These are phyloP conservation scores for Aspergillus persii DNA, from an alignment of 2,329 filamentous ascomycete species.

Conservation along the genomic window DNA sequence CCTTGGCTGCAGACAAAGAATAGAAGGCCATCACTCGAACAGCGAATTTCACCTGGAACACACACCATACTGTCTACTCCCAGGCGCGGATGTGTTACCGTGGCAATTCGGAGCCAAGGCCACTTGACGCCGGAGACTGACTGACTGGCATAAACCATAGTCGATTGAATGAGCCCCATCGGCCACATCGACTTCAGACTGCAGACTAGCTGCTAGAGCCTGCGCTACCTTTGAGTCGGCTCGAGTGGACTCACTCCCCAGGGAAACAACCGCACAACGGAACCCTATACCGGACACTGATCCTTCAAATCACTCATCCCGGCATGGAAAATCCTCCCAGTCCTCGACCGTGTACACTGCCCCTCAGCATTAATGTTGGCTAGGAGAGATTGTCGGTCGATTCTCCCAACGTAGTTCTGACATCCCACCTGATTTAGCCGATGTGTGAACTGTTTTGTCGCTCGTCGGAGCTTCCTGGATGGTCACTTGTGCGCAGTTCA, in stretches of 20 bases:
- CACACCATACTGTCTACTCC: no score
- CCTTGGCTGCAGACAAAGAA: no score
- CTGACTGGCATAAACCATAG: no score
- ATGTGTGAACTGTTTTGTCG: conserved; percentile 8
- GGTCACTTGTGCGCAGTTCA: conserved; percentile 74
- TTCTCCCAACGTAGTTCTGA: conserved; percentile 40
- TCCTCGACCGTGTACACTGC: conserved; percentile 58
- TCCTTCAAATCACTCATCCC: conserved; percentile 53
- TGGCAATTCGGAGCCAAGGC: no score
- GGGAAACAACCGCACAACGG: conserved; percentile 33
- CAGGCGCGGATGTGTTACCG: no score
- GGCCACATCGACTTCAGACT: no score
- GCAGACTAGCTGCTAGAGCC: no score
- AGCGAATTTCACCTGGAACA: no score
- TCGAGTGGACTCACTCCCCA: conserved; percentile 8
- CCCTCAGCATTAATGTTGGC: conserved; percentile 61
- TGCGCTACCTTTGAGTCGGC: background rate
- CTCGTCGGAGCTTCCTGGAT: conserved; percentile 41
- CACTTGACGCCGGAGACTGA: no score
- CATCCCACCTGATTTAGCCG: conserved; percentile 39
- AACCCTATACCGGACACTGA: conserved; percentile 35
- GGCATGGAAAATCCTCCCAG: conserved; percentile 65
- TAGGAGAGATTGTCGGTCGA: conserved; percentile 63
- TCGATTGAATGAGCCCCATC: no score
- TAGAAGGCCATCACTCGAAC: no score